Conservation (phyloP, 2,329 filamentous ascomycete genomes). For the Alternaria arborescens region DNA sequence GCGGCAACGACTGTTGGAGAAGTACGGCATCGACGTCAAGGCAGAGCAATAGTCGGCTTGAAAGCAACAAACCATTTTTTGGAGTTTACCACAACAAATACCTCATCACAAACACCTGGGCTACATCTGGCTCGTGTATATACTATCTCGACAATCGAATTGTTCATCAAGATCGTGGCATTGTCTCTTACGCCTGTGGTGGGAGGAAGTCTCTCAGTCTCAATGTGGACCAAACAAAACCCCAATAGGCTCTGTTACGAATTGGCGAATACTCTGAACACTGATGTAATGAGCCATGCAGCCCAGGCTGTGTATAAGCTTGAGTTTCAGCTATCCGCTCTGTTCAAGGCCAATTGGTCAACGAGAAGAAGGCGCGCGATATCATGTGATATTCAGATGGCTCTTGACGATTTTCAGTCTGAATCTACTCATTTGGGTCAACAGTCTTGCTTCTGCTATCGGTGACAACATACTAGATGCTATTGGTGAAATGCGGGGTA, state of each 20-base stretch:
- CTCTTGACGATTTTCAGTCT: background rate
- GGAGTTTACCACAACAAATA: conserved; percentile 29
- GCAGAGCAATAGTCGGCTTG: conserved; percentile 37
- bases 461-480: conserved; percentile 6
- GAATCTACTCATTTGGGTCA: background rate
- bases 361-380: background rate
- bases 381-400: background rate
- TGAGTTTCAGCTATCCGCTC: background rate
- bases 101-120: conserved; percentile 18
- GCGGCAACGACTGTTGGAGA: conserved; percentile 80
- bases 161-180: background rate
- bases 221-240: background rate
- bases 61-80: conserved; percentile 27
- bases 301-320: background rate
- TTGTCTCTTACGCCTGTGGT: background rate
- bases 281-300: background rate
- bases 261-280: background rate
- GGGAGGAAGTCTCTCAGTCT: background rate
- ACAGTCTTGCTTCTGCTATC: background rate
- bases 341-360: background rate
- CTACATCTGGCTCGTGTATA: conserved; percentile 26
- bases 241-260: background rate
- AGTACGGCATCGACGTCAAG: conserved; percentile 82
- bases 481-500: conserved; percentile 25
- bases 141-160: conserved; percentile 22